Conservation (phyloP, 1,284 basidiomycete genomes). For the Cronartium quercuum region DNA sequence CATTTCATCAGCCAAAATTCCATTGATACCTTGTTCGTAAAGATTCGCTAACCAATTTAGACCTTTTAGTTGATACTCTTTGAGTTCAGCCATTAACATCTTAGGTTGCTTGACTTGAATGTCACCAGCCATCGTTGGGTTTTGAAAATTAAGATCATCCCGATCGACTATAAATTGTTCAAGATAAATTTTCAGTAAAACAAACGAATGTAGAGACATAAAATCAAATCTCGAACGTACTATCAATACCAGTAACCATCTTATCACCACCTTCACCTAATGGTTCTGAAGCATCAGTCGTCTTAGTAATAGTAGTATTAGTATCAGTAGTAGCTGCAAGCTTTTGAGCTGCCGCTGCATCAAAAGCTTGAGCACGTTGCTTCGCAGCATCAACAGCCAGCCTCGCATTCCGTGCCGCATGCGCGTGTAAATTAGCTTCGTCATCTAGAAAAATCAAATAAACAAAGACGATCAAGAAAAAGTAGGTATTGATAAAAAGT, state of each 20-base stretch:
- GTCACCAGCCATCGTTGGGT: slow-evolving; percentile 84
- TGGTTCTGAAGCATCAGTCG: slow-evolving; percentile 40
- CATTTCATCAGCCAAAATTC: slow-evolving; percentile 98
- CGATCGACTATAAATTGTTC: slow-evolving; percentile 63
- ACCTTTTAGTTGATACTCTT: slow-evolving; percentile 98
- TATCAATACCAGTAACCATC: slow-evolving; percentile 41
- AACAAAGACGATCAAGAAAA: neutral
- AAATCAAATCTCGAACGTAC: slow-evolving; percentile 13
- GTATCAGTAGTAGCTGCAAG: slow-evolving; percentile 38
- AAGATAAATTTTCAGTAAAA: neutral
- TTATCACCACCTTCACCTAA: slow-evolving; percentile 20
- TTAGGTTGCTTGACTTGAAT: slow-evolving; percentile 84
- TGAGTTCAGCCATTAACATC: slow-evolving; percentile 93
- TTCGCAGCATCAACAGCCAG: slow-evolving; percentile 77
- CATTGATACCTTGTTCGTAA: slow-evolving; percentile 99
- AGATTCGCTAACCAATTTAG: slow-evolving; percentile 96
- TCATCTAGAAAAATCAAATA: slow-evolving; percentile 59
- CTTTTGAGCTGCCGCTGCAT: slow-evolving; percentile 68
- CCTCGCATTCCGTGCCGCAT: slow-evolving; percentile 83
- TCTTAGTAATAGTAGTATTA: slow-evolving; percentile 52
- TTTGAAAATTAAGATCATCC: slow-evolving; percentile 98
- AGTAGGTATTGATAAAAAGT: neutral
- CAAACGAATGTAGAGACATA: neutral
- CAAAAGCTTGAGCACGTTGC: slow-evolving; percentile 76
- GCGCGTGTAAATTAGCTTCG: slow-evolving; percentile 76